Percentiles rank a stretch among this genome's conserved stretches.
Conservation (phyloP, 139 green algal species). For the Chlorella sp. region DNA sequence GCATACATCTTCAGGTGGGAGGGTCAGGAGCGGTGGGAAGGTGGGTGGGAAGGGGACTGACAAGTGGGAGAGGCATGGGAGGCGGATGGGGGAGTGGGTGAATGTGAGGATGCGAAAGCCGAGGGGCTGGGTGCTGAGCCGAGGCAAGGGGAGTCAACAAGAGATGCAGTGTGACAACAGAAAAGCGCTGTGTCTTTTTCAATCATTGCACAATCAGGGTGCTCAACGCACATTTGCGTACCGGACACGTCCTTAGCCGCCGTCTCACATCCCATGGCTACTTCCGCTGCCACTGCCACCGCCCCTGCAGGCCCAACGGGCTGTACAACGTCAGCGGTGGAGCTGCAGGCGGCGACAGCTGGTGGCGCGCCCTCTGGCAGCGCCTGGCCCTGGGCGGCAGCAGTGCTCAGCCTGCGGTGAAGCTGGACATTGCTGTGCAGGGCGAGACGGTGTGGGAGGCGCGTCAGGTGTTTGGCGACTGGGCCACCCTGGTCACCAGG, state of each 20-base stretch:
- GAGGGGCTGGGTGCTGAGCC: no score
- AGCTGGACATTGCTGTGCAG: slow-evolving; percentile 44
- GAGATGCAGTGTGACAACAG: neutral
- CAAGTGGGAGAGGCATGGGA: neutral
- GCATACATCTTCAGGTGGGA: slow-evolving; percentile 72
- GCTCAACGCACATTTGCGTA: neutral
- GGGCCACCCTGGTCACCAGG: slow-evolving; percentile 59
- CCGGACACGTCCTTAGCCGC: neutral
- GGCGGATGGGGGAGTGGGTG: neutral
- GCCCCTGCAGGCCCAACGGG: slow-evolving; percentile 55
- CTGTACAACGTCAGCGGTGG: neutral
- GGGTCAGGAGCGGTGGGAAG: neutral
- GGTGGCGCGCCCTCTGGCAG: slow-evolving; percentile 8
- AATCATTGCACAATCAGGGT: neutral
- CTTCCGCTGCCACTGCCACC: neutral
- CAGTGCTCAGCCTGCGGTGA: neutral
- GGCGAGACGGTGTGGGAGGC: slow-evolving; percentile 67
- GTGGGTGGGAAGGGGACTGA: neutral
- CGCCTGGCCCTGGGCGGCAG: neutral
- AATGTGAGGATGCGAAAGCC: neutral
- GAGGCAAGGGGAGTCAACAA: neutral
- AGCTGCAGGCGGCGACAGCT: neutral
- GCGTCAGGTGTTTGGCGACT: slow-evolving; percentile 57
- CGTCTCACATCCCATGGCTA: neutral
- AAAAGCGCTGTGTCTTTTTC: neutral